Conservation (phyloP, 331 rosid genomes). For the Malus hybrid region DNA sequence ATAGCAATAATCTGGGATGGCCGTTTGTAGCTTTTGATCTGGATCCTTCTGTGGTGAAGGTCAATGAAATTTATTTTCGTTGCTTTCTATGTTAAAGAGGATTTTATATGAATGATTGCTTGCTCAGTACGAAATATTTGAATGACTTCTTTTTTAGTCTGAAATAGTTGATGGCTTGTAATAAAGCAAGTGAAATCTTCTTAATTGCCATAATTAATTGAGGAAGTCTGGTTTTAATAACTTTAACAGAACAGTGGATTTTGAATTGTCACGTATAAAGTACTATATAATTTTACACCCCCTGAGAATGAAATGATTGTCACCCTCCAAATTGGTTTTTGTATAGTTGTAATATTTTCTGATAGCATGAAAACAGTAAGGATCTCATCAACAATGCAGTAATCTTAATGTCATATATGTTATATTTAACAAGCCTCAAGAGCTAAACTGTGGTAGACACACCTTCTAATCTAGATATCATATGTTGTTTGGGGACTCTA, state of each 20-base stretch:
- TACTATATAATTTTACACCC: not conserved
- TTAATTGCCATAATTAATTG: not conserved
- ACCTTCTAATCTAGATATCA: not conserved
- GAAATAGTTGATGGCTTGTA: not conserved
- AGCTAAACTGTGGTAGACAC: not conserved
- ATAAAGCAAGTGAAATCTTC: not conserved
- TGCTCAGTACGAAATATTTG: not conserved
- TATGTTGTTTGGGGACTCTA: not conserved
- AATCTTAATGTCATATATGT: not conserved
- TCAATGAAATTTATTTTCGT: constrained; percentile 17
- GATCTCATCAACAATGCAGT: not conserved
- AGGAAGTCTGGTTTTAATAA: not conserved
- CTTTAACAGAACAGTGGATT: not conserved
- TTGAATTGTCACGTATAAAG: not conserved
- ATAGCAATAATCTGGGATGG: constrained; percentile 50
- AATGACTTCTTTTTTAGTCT: not conserved
- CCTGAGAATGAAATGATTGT: not conserved
- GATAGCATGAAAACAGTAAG: not conserved
- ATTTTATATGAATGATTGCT: not conserved
- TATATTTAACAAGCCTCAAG: not conserved
- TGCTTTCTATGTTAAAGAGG: not conserved
- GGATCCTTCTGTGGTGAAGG: constrained; percentile 87
- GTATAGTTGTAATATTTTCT: not conserved
- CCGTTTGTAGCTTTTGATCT: constrained; percentile 86
- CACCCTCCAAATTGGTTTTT: not conserved